Percentiles rank a stretch among this genome's conserved stretches.
phyloP scores from a whole-genome alignment of 2,329 filamentous ascomycete species.

The Hypoxylon sp. region DNA sequence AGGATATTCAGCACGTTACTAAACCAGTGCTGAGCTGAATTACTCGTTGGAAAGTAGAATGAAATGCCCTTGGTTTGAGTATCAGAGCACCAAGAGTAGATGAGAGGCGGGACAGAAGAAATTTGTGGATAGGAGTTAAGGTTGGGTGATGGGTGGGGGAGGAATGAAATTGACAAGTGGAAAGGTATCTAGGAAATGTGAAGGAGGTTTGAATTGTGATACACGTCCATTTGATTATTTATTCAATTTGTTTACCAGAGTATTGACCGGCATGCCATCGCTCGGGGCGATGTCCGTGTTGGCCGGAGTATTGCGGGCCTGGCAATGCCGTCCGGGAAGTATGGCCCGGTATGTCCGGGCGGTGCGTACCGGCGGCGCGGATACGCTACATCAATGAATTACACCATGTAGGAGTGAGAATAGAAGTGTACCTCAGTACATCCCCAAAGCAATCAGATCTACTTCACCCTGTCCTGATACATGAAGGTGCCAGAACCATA shows the following conservation, averaged over 20 bases:
- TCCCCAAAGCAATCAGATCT: background rate
- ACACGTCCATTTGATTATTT: background rate
- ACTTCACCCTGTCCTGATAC: background rate
- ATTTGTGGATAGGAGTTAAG: background rate
- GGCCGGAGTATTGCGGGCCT: too few relatives aligned
- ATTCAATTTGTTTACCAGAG: too few relatives aligned
- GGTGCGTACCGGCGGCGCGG: background rate
- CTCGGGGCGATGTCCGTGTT: background rate
- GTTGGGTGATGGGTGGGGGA: background rate
- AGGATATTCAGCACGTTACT: background rate
- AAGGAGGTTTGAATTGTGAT: background rate
- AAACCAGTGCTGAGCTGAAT: background rate
- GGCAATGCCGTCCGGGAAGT: too few relatives aligned
- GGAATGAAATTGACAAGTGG: background rate
- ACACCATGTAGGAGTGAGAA: background rate
- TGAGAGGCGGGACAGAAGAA: background rate
- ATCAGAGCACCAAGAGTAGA: background rate
- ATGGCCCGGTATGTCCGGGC: too few relatives aligned
- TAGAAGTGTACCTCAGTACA: background rate
- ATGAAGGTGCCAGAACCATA: too few relatives aligned
- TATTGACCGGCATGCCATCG: too few relatives aligned
- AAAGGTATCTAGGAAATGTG: background rate
- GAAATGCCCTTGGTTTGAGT: background rate
- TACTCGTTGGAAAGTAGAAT: background rate
- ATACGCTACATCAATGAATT: background rate